A percentile compares a stretch with the other conserved stretches of the same genome.
Conservation (phyloP, 768 basidiomycete genomes). For the Boletus huronensis region DNA sequence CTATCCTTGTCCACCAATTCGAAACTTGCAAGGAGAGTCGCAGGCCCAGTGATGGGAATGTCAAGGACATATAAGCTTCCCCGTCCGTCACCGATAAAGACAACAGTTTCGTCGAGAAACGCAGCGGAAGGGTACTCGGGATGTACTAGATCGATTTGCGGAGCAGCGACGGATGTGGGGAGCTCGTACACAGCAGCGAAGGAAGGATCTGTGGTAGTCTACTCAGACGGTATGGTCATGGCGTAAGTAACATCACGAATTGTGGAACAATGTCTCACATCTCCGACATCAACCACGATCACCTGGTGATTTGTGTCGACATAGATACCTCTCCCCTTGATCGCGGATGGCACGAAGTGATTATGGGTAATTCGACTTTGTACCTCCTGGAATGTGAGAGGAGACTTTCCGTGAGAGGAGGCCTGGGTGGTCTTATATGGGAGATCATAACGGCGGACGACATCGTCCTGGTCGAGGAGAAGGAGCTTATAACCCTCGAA, state of each 20-base stretch:
- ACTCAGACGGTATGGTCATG: constrained; percentile 30
- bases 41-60: constrained; percentile 37
- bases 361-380: constrained; percentile 84
- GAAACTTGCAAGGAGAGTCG: constrained; percentile 51
- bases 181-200: constrained; percentile 60
- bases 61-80: constrained; percentile 64
- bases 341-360: constrained; percentile 55
- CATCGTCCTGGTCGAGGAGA: constrained; percentile 54
- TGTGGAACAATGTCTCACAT: constrained; percentile 43
- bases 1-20: constrained; percentile 35
- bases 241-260: constrained; percentile 1
- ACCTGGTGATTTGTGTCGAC: constrained; percentile 63
- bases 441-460: constrained; percentile 50
- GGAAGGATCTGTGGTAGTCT: constrained; percentile 50
- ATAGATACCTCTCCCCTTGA: constrained; percentile 54
- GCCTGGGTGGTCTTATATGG: constrained; percentile 44
- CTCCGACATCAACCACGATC: constrained; percentile 51
- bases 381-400: constrained; percentile 76
- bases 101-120: constrained; percentile 47
- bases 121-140: constrained; percentile 73
- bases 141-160: constrained; percentile 40
- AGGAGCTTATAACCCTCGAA: constrained; percentile 84
- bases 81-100: constrained; percentile 66
- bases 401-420: constrained; percentile 55
- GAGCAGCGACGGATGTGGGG: constrained; percentile 47